Base-by-base conservation (phyloP, 23 red algal genomes). In the Agarophyton chilense region DNA sequence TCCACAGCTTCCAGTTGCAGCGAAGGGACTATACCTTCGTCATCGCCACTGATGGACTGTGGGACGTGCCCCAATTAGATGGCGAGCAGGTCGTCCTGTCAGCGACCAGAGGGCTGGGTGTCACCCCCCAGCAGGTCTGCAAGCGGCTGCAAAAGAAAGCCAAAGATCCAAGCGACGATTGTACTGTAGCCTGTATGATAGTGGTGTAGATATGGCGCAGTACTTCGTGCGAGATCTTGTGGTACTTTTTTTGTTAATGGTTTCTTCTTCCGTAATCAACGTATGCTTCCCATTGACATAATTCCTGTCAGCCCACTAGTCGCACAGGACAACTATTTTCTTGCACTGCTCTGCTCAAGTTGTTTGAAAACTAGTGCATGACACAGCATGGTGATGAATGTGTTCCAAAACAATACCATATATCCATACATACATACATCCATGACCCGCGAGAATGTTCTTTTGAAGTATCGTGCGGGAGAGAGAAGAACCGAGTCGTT, bases 11-110 rank as follows among this genome's bases (percentile, higher is more conserved):
- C 41, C 17, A 60, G 71, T 46, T 89, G 24, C 19, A 58, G 25
- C 42, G 54, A 51, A 68, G 34, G 52, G 84, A 89, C 34, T 76
- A 54, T 45, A 66, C 84, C 54, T 54, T 89, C 28, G 84, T 89
- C 38, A 22, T 89, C 34, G 84, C 84, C 21, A 61, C 71, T 39
- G 84, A 89, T 52, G 84, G 84, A 28, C 29, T 89, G 47, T 89
- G 84, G 84, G 84, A 89, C 67, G 52, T 62, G 32, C 53, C 49
- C 11, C 65, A 36, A 4, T 31, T 89, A 17, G 60, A 77, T 40
- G 36, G 26, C 17, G 54, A 65, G 21, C 40, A 32, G 17, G 71
- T 52, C 36, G 50, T 77, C 21, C 14, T 76, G 36, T 31, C 19
- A 77, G 84, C 61, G 38, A 68, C 52, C 53, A 79, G 65, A 7